phyloP scores from a whole-genome alignment of 352 stramenopile species.

The Phytophthora podocarpi region DNA sequence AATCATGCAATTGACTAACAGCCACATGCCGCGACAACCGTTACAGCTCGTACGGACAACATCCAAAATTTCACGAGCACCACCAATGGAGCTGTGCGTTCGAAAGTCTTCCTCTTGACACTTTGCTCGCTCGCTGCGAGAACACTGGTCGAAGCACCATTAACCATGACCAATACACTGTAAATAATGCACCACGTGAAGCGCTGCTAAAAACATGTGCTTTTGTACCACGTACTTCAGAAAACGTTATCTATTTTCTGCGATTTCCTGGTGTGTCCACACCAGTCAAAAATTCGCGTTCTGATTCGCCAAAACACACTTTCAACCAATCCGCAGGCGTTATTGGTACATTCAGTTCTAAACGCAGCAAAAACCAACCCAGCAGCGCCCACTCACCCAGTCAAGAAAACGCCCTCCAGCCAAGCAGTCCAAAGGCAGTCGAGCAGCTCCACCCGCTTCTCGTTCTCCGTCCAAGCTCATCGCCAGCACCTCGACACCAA shows the following conservation, averaged over 20 bases:
- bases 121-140: neutral
- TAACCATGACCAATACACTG: no score
- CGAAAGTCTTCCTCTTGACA: neutral
- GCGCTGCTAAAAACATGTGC: no score
- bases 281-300: neutral
- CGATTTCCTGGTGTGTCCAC: no score
- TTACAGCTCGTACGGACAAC: neutral
- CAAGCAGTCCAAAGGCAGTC: conserved; percentile 27
- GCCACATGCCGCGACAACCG: neutral
- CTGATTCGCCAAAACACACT: neutral
- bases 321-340: neutral
- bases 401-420: conserved; percentile 40
- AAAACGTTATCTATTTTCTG: conserved; percentile 3
- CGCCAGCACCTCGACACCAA: neutral
- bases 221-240: conserved; percentile 10
- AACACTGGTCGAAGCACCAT: neutral
- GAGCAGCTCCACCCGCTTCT: conserved; percentile 6
- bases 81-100: neutral
- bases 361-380: neutral
- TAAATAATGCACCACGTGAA: no score
- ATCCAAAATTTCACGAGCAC: neutral
- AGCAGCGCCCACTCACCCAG: conserved; percentile 6
- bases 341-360: conserved; percentile 15
- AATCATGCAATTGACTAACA: neutral
- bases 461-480: neutral